A percentile compares a stretch with the other conserved stretches of the same genome.
phyloP scores from a whole-genome alignment of 805 yeast species.

The Candida bentonensis region DNA sequence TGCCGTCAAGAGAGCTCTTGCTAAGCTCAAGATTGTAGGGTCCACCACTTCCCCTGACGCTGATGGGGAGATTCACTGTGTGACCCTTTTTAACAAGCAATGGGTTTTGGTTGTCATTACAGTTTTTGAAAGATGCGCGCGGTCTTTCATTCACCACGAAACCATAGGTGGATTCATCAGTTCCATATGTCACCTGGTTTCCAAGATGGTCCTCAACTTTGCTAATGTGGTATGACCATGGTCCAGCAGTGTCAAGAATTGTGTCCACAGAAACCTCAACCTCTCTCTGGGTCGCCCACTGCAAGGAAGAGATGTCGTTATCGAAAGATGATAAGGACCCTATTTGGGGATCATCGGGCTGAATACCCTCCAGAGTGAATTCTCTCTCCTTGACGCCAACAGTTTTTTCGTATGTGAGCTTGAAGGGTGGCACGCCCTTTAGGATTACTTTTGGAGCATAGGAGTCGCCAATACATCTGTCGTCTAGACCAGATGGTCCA shows the following conservation, averaged over 20 bases:
- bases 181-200: conserved; percentile 28
- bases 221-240: conserved; percentile 40
- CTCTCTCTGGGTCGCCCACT: conserved; percentile 23
- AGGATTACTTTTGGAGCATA: conserved; percentile 42
- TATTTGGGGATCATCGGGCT: conserved; percentile 36
- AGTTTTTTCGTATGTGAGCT: conserved; percentile 32
- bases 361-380: conserved; percentile 30
- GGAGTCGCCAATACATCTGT: conserved; percentile 50
- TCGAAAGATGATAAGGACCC: conserved; percentile 12
- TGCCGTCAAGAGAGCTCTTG: conserved; percentile 19
- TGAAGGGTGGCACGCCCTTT: conserved; percentile 69
- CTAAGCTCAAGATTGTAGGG: conserved; percentile 32
- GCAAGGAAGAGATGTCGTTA: conserved; percentile 10
- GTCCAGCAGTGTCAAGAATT: conserved; percentile 32
- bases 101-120: conserved; percentile 18
- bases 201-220: conserved; percentile 57
- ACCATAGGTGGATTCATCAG: conserved; percentile 28
- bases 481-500: conserved; percentile 10
- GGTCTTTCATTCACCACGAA: conserved; percentile 46
- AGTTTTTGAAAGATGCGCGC: conserved; percentile 27
- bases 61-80: conserved; percentile 11
- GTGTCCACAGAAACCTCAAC: conserved; percentile 33
- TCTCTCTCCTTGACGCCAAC: conserved; percentile 26
- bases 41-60: conserved; percentile 16
- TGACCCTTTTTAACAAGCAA: conserved; percentile 17